Evolutionary conservation across 139 green algal genomes (phyloP).

Genomic region (Spirogloea muscicola): DNA sequence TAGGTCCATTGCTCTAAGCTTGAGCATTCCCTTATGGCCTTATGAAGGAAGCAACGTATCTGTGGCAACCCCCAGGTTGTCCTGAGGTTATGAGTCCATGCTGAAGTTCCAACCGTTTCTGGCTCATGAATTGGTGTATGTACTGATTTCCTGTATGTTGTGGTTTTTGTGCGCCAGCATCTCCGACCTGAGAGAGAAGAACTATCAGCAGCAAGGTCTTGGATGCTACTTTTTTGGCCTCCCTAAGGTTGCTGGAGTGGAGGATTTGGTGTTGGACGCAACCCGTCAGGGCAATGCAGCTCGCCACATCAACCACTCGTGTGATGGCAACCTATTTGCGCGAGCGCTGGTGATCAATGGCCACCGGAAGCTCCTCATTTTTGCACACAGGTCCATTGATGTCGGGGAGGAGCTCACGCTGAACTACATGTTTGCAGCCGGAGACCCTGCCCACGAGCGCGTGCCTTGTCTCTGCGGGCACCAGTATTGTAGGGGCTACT

Average conservation of each 20-base stretch:
- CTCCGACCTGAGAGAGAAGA: conserved; percentile 24
- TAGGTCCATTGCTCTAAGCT: too few species aligned
- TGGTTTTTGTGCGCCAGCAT: conserved; percentile 6
- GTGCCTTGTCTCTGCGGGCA: conserved; percentile 16
- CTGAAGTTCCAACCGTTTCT: too few species aligned
- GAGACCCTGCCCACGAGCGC: background rate
- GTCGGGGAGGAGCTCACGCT: conserved; percentile 21
- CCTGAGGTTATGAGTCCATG: too few species aligned
- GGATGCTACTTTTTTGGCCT: conserved; percentile 38
- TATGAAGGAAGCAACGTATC: too few species aligned
- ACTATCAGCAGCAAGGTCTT: conserved; percentile 14
- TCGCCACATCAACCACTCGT: conserved; percentile 35
- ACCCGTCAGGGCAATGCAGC: conserved; percentile 29
- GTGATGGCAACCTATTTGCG: conserved; percentile 11
- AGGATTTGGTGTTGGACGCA: conserved; percentile 30
- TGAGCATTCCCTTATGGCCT: too few species aligned
- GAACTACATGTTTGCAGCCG: conserved; percentile 27
- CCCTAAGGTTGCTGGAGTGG: background rate
- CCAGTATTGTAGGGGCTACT: conserved; percentile 17
- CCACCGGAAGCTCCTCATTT: conserved; percentile 22
- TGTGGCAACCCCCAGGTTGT: too few species aligned
- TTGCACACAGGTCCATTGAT: conserved; percentile 11
- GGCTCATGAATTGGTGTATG: too few species aligned
- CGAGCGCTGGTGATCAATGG: conserved; percentile 22
- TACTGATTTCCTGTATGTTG: too few species aligned